phyloP scores from a whole-genome alignment of 1,284 basidiomycete genomes.

The Sporisorium exsertum region DNA sequence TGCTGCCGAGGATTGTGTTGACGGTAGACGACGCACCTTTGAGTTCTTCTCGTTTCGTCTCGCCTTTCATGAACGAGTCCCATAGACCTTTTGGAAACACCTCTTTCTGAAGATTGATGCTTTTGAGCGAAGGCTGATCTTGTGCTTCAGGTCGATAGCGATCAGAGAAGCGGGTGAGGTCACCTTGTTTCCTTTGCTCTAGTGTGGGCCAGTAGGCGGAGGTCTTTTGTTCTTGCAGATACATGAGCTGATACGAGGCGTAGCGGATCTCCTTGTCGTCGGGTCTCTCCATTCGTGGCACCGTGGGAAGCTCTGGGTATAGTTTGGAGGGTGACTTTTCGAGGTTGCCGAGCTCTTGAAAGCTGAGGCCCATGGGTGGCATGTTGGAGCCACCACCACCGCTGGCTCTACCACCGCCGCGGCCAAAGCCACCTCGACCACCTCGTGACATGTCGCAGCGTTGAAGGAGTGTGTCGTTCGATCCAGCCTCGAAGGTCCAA shows the following conservation, averaged over 20 bases:
- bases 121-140: constrained; percentile 51
- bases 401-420: constrained; percentile 45
- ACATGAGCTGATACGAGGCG: constrained; percentile 54
- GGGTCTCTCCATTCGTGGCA: constrained; percentile 42
- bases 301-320: constrained; percentile 41
- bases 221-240: constrained; percentile 50
- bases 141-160: constrained; percentile 58
- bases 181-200: constrained; percentile 48
- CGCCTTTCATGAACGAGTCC: constrained; percentile 64
- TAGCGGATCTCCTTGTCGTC: constrained; percentile 50
- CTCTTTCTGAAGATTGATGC: constrained; percentile 55
- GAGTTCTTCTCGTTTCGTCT: constrained; percentile 51
- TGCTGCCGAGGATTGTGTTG: neutral
- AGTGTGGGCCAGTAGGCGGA: constrained; percentile 52
- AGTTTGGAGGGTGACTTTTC: constrained; percentile 57
- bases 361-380: constrained; percentile 48
- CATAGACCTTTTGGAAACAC: constrained; percentile 65
- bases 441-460: constrained; percentile 33
- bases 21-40: constrained; percentile 13
- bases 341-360: constrained; percentile 48
- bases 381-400: constrained; percentile 37
- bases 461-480: neutral
- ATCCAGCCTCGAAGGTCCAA: neutral
- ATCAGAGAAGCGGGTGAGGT: constrained; percentile 61
- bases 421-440: constrained; percentile 49